These are phyloP conservation scores for Polyporus arcularius DNA, from an alignment of 768 basidiomycete genomes.

Conservation along the genomic window DNA sequence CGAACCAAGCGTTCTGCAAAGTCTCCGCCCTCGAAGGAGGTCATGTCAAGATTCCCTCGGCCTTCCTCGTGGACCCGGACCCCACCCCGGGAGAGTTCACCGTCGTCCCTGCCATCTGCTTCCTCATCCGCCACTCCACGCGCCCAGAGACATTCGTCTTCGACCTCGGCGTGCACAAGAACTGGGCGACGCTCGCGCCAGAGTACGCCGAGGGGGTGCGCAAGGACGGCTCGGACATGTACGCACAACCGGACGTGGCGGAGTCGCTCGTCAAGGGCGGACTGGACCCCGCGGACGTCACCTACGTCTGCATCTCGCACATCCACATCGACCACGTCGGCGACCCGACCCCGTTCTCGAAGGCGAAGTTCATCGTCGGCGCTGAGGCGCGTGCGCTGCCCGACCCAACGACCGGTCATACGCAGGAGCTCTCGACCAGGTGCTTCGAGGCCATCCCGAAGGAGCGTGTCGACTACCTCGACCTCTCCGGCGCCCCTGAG, in stretches of 20 bases:
- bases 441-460: slow-evolving; percentile 22
- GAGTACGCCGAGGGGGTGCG: slow-evolving; percentile 24
- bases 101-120: slow-evolving; percentile 48
- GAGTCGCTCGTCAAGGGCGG: slow-evolving; percentile 55
- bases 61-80: slow-evolving; percentile 13
- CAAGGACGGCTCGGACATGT: slow-evolving; percentile 23
- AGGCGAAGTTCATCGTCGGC: slow-evolving; percentile 50
- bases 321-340: slow-evolving; percentile 44
- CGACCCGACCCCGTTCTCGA: slow-evolving; percentile 44
- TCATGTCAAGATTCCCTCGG: slow-evolving; percentile 35
- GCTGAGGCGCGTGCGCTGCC: slow-evolving; percentile 35
- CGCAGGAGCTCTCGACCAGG: slow-evolving; percentile 36
- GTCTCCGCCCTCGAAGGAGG: slow-evolving; percentile 61
- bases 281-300: slow-evolving; percentile 43
- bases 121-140: slow-evolving; percentile 49
- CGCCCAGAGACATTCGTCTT: slow-evolving; percentile 40
- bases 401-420: slow-evolving; percentile 40
- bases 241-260: slow-evolving; percentile 32
- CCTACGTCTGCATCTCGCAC: slow-evolving; percentile 50
- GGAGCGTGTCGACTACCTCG: slow-evolving; percentile 22
- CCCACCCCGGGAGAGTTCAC: slow-evolving; percentile 14
- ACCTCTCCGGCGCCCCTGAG: slow-evolving; percentile 33
- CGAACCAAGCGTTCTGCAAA: slow-evolving; percentile 49
- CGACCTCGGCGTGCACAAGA: slow-evolving; percentile 55
- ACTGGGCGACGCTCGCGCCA: slow-evolving; percentile 46